phyloP scores from a whole-genome alignment of 805 yeast genomes.

The Saturnispora dispora region DNA sequence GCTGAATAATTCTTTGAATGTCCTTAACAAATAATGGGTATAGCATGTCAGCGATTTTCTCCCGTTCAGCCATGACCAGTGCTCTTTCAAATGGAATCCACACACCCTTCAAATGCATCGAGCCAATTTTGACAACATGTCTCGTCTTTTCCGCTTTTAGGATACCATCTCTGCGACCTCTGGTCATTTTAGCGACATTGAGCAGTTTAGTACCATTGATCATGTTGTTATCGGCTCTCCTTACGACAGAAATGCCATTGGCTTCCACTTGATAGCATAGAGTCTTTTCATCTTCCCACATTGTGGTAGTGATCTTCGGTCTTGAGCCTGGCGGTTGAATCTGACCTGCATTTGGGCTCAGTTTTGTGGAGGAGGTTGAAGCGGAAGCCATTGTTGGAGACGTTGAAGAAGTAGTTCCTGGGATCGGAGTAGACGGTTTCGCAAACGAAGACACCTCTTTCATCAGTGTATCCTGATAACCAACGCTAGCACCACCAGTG shows the following conservation, averaged over 20 bases:
- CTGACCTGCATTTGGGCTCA: conserved; percentile 29
- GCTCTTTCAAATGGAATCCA: conserved; percentile 74
- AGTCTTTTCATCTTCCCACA: conserved; percentile 72
- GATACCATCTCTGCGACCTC: conserved; percentile 67
- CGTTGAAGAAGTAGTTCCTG: background rate
- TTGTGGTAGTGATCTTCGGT: conserved; percentile 58
- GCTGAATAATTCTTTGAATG: conserved; percentile 40
- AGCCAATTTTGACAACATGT: conserved; percentile 66
- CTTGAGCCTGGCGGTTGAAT: conserved; percentile 35
- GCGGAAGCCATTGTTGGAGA: conserved; percentile 1
- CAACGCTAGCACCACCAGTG: background rate
- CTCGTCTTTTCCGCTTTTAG: conserved; percentile 57
- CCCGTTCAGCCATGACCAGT: conserved; percentile 58
- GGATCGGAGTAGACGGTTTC: background rate
- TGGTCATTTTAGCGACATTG: conserved; percentile 64
- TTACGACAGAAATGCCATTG: conserved; percentile 54
- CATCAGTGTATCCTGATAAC: conserved; percentile 1
- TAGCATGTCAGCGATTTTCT: conserved; percentile 48
- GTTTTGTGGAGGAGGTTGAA: conserved; percentile 10
- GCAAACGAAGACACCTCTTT: background rate
- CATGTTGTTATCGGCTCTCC: conserved; percentile 66
- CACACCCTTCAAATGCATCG: conserved; percentile 66
- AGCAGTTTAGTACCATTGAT: conserved; percentile 62
- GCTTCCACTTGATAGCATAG: conserved; percentile 66
- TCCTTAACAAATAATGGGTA: conserved; percentile 59